Conservation (phyloP, 139 green algal species). For the Micractinium conductrix region DNA sequence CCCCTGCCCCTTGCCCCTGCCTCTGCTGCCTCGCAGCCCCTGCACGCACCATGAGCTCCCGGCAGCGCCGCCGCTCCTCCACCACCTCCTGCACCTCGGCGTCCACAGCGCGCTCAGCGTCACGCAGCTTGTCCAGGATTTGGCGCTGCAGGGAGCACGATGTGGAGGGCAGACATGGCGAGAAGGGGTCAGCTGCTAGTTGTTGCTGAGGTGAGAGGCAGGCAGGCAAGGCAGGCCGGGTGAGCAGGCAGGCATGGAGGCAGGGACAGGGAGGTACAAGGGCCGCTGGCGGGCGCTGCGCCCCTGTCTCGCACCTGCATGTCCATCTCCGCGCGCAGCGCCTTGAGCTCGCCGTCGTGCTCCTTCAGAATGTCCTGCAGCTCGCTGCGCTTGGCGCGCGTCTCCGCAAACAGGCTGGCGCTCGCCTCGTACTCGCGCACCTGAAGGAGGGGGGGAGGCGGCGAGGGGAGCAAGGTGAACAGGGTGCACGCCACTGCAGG, state of each 20-base stretch:
- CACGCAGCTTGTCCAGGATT: conserved; percentile 49
- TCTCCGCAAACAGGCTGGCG: conserved; percentile 12
- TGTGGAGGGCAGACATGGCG: too few species aligned
- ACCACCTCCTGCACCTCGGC: conserved; percentile 44
- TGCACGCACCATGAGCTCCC: conserved; percentile 34
- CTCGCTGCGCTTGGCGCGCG: conserved; percentile 19
- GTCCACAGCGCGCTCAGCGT: conserved; percentile 26
- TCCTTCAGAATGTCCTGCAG: conserved; percentile 35
- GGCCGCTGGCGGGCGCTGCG: background rate
- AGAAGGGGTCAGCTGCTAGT: too few species aligned
- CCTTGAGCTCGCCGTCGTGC: conserved; percentile 35
- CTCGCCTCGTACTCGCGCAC: conserved; percentile 33
- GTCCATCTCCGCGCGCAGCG: conserved; percentile 39
- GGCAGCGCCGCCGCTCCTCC: conserved; percentile 40
- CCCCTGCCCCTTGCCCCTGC: too few species aligned
- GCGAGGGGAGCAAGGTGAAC: background rate
- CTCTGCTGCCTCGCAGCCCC: background rate
- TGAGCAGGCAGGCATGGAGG: background rate
- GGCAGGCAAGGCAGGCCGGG: background rate
- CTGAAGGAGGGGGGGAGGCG: background rate
- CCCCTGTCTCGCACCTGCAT: conserved; percentile 4
- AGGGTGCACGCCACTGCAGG: too few species aligned
- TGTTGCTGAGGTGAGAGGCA: background rate
- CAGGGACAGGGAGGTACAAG: too few species aligned
- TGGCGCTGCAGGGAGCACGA: conserved; percentile 18